Evolutionary conservation across 2,329 filamentous ascomycete species (phyloP).

Genomic region (Graphilbum sp.): DNA sequence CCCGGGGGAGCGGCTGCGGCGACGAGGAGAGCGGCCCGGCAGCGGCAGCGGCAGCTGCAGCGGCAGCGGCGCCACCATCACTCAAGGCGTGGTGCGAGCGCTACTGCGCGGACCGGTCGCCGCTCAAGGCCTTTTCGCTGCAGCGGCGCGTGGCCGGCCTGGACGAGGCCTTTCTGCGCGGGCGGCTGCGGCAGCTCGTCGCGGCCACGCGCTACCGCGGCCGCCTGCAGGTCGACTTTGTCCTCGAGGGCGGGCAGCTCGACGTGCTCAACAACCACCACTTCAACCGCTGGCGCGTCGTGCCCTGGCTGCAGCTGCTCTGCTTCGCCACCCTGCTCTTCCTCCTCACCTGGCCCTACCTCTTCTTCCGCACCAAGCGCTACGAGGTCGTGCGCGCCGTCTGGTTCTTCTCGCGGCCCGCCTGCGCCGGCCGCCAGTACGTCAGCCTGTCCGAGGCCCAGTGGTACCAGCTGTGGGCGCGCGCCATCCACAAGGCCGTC

Average conservation of each 20-base stretch:
- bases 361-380: constrained; percentile 49
- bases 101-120: constrained; percentile 42
- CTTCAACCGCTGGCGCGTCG: constrained; percentile 49
- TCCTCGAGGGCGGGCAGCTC: constrained; percentile 35
- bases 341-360: constrained; percentile 53
- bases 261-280: constrained; percentile 47
- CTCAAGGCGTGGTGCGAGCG: constrained; percentile 50
- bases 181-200: constrained; percentile 38
- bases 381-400: constrained; percentile 47
- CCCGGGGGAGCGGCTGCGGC: no score
- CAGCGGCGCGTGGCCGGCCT: constrained; percentile 40
- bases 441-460: constrained; percentile 37
- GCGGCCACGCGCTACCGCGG: constrained; percentile 53
- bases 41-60: no score
- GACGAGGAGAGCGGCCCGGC: no score
- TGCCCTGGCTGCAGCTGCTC: constrained; percentile 43
- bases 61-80: neutral
- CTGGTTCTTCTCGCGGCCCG: constrained; percentile 36
- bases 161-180: constrained; percentile 35
- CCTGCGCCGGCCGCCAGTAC: constrained; percentile 26
- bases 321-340: constrained; percentile 53
- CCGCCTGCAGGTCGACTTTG: constrained; percentile 40
- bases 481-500: constrained; percentile 41
- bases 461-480: constrained; percentile 47
- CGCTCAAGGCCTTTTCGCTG: constrained; percentile 39